Percentiles rank a stretch among this genome's conserved stretches.
Conservation (phyloP, 1,284 basidiomycete genomes). For the Phellopilus nigrolimitatus region DNA sequence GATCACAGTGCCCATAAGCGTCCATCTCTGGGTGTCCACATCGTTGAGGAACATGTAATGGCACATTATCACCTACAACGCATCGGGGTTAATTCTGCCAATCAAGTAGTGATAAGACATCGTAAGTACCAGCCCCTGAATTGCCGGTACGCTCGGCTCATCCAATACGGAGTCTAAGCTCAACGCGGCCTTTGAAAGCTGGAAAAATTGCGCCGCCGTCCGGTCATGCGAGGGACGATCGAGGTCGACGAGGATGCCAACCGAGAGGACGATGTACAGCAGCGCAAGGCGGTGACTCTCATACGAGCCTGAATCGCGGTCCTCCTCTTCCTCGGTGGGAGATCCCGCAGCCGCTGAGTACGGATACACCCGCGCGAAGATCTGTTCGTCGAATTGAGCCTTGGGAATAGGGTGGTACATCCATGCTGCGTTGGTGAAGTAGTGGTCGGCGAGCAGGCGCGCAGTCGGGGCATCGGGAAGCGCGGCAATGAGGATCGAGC, state of each 20-base stretch:
- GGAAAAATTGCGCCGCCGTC: conserved; percentile 52
- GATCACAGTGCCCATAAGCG: conserved; percentile 61
- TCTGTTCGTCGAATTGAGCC: conserved; percentile 45
- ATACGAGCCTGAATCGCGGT: conserved; percentile 37
- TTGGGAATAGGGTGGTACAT: conserved; percentile 63
- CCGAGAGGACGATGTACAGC: conserved; percentile 40
- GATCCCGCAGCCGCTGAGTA: conserved; percentile 28
- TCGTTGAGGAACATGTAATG: conserved; percentile 67
- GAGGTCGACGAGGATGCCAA: conserved; percentile 46
- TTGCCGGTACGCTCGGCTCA: conserved; percentile 53
- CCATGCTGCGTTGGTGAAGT: conserved; percentile 64
- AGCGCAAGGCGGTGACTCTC: conserved; percentile 41
- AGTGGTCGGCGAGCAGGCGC: conserved; percentile 42
- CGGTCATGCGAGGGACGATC: conserved; percentile 43
- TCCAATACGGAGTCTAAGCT: conserved; percentile 59
- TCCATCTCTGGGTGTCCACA: conserved; percentile 62
- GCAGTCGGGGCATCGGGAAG: conserved; percentile 44
- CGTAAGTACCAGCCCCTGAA: conserved; percentile 54
- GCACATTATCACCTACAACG: conserved; percentile 54
- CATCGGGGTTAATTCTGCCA: too few species aligned
- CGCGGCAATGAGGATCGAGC: conserved; percentile 38
- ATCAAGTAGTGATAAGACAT: too few species aligned
- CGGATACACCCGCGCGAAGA: conserved; percentile 52
- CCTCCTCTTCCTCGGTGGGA: conserved; percentile 11
- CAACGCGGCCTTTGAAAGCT: conserved; percentile 54